Conservation (phyloP, 106 monocot genomes). For the Allium sativum region DNA sequence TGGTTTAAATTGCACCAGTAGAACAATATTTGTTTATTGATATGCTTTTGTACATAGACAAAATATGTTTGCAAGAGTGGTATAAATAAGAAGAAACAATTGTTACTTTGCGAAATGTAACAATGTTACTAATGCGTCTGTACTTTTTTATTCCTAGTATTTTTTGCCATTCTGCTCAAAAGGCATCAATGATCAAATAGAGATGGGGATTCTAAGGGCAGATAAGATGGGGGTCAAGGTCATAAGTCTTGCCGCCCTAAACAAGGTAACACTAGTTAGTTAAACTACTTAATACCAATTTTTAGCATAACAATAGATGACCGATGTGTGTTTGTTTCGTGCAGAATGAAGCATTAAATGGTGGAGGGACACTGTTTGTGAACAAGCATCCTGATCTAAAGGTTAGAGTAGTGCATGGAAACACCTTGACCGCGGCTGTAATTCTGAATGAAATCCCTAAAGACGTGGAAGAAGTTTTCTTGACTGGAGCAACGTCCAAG, state of each 20-base stretch:
- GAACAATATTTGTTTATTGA: neutral
- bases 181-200: conserved; percentile 87
- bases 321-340: too few relatives aligned
- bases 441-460: conserved; percentile 73
- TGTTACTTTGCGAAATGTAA: too few relatives aligned
- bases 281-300: neutral
- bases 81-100: too few relatives aligned
- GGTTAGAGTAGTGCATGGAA: conserved; percentile 84
- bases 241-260: conserved; percentile 86
- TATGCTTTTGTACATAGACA: neutral
- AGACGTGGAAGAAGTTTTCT: conserved; percentile 64
- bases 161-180: conserved; percentile 76
- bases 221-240: conserved; percentile 88
- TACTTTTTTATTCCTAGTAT: conserved; percentile 32
- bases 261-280: conserved; percentile 43
- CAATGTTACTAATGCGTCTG: neutral
- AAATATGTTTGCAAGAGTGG: neutral
- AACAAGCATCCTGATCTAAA: conserved; percentile 65
- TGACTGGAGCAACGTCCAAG: conserved; percentile 91
- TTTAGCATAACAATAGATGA: neutral
- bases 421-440: conserved; percentile 82
- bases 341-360: conserved; percentile 92
- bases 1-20: too few relatives aligned
- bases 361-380: conserved; percentile 89
- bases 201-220: conserved; percentile 80